These are phyloP conservation scores for Cyclotella atomus DNA, from an alignment of 108 stramenopile genomes.

Conservation along the genomic window DNA sequence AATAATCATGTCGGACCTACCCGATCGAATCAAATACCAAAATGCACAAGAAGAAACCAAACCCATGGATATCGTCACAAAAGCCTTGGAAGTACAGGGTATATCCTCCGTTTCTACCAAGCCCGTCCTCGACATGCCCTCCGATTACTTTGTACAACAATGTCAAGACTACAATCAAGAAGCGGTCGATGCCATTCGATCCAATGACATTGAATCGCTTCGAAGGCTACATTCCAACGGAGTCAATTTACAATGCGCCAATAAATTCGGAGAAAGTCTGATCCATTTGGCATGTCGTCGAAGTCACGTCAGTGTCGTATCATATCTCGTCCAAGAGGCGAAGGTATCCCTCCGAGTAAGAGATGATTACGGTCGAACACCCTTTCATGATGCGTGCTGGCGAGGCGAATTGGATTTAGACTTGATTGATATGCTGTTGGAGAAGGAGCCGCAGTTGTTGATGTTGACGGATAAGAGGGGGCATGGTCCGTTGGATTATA, in stretches of 20 bases:
- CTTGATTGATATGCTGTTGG: constrained; percentile 56
- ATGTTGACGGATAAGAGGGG: constrained; percentile 63
- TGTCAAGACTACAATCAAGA: constrained; percentile 46
- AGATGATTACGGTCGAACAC: constrained; percentile 86
- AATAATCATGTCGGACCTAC: constrained; percentile 38
- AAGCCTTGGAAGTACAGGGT: constrained; percentile 32
- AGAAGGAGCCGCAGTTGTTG: constrained; percentile 45
- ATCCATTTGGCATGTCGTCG: constrained; percentile 90
- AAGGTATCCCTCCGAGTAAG: constrained; percentile 60
- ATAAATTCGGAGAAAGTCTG: constrained; percentile 85
- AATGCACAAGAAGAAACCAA: constrained; percentile 15
- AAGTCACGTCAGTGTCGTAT: constrained; percentile 58
- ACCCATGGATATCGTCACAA: constrained; percentile 41
- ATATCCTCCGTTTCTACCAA: constrained; percentile 6
- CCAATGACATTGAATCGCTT: constrained; percentile 56
- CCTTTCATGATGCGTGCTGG: constrained; percentile 88
- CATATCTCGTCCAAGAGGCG: constrained; percentile 67
- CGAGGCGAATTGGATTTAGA: constrained; percentile 59
- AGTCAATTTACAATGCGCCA: constrained; percentile 63
- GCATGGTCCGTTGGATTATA: constrained; percentile 56
- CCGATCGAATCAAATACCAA: constrained; percentile 42
- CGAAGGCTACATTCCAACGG: constrained; percentile 43
- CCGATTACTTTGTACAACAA: constrained; percentile 23
- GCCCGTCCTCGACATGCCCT: constrained; percentile 32
- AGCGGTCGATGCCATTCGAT: constrained; percentile 62